Evolutionary conservation across 2,329 filamentous ascomycete species (phyloP), one percentile per base, ranked within the genome.

Genomic region (Keithomyces neogunnii): DNA sequence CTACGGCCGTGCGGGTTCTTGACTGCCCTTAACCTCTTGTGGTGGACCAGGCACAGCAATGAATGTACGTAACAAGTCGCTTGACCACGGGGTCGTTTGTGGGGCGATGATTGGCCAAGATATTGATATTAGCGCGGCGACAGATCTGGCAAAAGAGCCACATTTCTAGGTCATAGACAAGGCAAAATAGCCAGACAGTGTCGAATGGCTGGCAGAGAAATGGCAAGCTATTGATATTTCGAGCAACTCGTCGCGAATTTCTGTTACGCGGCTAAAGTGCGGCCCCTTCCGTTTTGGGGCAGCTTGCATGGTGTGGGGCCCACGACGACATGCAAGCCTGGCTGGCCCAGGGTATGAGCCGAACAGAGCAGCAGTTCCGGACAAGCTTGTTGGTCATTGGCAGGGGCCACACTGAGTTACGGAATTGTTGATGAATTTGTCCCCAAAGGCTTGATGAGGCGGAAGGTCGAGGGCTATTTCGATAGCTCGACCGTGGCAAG

Each of bases 31-130:
- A 19, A 19, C 19, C 19, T 19, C 19, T 19, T 19, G 19, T 19
- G 19, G 19, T 19, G 19, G 19, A 19, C 19, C 19, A 19, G 19
- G 19, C 19, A 19, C 19, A 19, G 19, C 19, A 19, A 19, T 19
- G 19, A 19, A 19, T 19, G 19, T 28, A 28, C 48, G 30, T 45
- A 47, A n/a, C 45, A 48, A 36, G 42, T 52, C 42, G 31, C 44
- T 33, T 38, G 57, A 56, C 61, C 65, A 67, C 65, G 65, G 60
- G 65, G 64, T 57, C 45, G 36, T 45, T 61, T 57, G 51, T 53
- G 56, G 45, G 36, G 51, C 53, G 48, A 51, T 56, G 59, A 67
- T 67, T 67, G 65, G 65, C 51, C 49, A 55, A 44, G 44, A 47
- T 49, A 54, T 48, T 10, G 28, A 3, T 19, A 19, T 38, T 11